A percentile compares a stretch with the other conserved stretches of the same genome.
phyloP scores from a whole-genome alignment of 129 eudicot species.

The Oenanthe sinensis region DNA sequence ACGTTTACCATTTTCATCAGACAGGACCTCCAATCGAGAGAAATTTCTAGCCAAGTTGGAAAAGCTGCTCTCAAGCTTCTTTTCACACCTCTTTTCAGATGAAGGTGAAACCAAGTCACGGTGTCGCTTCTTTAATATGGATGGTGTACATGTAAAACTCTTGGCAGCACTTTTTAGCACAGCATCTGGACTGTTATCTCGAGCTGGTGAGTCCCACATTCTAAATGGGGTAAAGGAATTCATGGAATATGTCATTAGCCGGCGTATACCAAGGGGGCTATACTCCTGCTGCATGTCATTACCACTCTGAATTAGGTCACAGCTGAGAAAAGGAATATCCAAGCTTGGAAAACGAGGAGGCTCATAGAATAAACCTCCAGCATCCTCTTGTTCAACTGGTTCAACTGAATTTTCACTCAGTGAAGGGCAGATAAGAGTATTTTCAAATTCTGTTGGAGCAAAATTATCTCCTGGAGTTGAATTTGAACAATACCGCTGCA shows the following conservation, averaged over 20 bases:
- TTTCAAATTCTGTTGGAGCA: conserved; percentile 20
- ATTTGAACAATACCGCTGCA: conserved; percentile 22
- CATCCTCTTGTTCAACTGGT: conserved; percentile 28
- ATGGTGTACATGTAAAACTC: conserved; percentile 59
- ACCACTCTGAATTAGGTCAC: conserved; percentile 72
- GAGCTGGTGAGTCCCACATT: conserved; percentile 76
- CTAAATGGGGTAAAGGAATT: conserved; percentile 50
- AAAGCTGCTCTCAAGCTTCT: conserved; percentile 49
- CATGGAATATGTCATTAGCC: conserved; percentile 57
- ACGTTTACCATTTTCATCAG: conserved; percentile 31
- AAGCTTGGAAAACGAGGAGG: conserved; percentile 94
- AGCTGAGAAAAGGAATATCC: conserved; percentile 77
- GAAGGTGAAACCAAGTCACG: conserved; percentile 63
- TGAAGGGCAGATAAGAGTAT: conserved; percentile 22
- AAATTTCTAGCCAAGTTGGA: conserved; percentile 42
- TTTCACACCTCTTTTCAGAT: conserved; percentile 64
- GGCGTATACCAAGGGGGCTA: conserved; percentile 87
- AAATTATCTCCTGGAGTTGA: conserved; percentile 37
- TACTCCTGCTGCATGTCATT: conserved; percentile 59
- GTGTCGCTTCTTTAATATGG: conserved; percentile 66
- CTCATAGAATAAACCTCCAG: conserved; percentile 69
- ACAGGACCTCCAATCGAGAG: conserved; percentile 63
- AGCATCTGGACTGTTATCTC: conserved; percentile 70
- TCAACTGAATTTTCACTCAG: conserved; percentile 24
- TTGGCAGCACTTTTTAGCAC: conserved; percentile 81